These are phyloP conservation scores for Sclerotinia trifoliorum DNA, from an alignment of 2,329 filamentous ascomycete genomes.

Conservation along the genomic window DNA sequence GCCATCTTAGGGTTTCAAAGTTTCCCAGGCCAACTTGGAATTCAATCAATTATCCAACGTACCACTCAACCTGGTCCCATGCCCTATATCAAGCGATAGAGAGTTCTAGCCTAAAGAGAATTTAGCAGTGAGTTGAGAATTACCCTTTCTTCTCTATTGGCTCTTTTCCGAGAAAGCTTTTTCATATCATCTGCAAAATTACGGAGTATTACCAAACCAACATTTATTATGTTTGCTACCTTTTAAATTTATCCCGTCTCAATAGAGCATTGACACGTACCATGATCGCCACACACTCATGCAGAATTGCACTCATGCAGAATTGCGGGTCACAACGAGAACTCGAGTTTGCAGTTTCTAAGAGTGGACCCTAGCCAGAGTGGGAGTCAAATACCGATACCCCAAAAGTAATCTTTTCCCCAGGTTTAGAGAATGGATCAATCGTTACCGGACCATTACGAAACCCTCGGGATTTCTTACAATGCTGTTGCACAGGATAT, in stretches of 20 bases:
- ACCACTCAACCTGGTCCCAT: not conserved
- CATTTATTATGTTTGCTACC: not conserved
- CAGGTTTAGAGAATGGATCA: slow-evolving; percentile 11
- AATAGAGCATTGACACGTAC: slow-evolving; percentile 14
- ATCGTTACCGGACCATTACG: slow-evolving; percentile 6
- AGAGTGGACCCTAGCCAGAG: slow-evolving; percentile 4
- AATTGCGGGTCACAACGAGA: slow-evolving; percentile 5
- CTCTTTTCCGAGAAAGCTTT: not conserved
- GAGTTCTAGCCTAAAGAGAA: not conserved
- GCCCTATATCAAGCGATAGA: not conserved
- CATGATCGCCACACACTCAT: not conserved
- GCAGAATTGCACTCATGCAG: not conserved
- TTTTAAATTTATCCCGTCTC: not conserved
- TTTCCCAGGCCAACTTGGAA: not conserved
- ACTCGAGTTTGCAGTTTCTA: not conserved
- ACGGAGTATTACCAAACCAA: not conserved
- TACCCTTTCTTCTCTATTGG: not conserved
- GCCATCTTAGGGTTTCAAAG: not conserved
- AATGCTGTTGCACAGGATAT: slow-evolving; percentile 11
- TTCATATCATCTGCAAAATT: not conserved
- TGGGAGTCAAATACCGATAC: not conserved
- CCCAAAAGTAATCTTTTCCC: not conserved
- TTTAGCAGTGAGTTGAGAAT: not conserved
- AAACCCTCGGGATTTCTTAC: not conserved
- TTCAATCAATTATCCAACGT: not conserved